phyloP scores from a whole-genome alignment of 1,284 basidiomycete genomes.

The Naganishia albida region DNA sequence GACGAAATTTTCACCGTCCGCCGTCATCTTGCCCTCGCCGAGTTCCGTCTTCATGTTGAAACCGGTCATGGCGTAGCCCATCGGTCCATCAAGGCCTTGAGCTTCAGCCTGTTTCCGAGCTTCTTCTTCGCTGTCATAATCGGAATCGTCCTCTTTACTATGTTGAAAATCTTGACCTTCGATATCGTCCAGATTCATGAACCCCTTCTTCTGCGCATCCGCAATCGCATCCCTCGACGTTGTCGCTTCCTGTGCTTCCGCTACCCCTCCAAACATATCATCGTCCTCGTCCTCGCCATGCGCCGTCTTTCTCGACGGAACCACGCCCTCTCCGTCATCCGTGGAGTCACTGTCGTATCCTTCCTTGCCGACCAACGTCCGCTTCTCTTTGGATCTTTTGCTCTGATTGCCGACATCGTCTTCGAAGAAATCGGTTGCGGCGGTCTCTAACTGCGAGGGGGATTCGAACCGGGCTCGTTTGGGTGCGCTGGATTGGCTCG shows the following conservation, averaged over 20 bases:
- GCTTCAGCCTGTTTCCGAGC: slow-evolving; percentile 36
- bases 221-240: slow-evolving; percentile 35
- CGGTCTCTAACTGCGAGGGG: slow-evolving; percentile 25
- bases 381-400: slow-evolving; percentile 66
- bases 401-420: slow-evolving; percentile 43
- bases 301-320: slow-evolving; percentile 68
- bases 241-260: slow-evolving; percentile 59
- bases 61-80: slow-evolving; percentile 89
- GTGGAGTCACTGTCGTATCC: slow-evolving; percentile 94
- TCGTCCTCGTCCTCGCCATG: slow-evolving; percentile 62
- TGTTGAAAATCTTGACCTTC: slow-evolving; percentile 87
- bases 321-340: slow-evolving; percentile 79
- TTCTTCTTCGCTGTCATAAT: slow-evolving; percentile 36
- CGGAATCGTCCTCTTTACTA: slow-evolving; percentile 67
- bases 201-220: slow-evolving; percentile 60
- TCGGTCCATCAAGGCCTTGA: slow-evolving; percentile 58
- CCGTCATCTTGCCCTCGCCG: slow-evolving; percentile 93
- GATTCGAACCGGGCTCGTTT: slow-evolving; percentile 75
- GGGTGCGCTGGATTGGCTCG: slow-evolving; percentile 36
- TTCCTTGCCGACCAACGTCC: slow-evolving; percentile 68
- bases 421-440: slow-evolving; percentile 42
- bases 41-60: slow-evolving; percentile 99
- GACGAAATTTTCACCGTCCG: slow-evolving; percentile 81
- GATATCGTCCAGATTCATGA: slow-evolving; percentile 84
- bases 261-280: slow-evolving; percentile 81